A percentile compares a stretch with the other conserved stretches of the same genome.
phyloP scores from a whole-genome alignment of 306 rosid species.

The Trifolium dubium region DNA sequence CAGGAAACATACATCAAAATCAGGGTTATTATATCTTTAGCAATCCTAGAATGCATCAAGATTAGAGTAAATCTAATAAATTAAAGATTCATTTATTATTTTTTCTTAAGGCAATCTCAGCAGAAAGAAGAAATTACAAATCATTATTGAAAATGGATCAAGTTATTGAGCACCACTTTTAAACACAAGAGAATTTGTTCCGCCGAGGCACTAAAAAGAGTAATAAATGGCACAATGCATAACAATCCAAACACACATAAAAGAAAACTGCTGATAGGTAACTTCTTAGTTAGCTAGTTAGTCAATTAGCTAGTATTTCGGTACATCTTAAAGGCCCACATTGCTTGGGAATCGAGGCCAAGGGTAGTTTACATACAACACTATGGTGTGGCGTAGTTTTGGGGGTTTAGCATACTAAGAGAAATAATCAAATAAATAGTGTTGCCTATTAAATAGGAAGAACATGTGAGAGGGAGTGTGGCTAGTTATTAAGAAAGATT shows the following conservation, averaged over 20 bases:
- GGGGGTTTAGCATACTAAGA: neutral
- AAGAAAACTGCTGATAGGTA: constrained; percentile 17
- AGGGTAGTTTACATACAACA: too few relatives aligned
- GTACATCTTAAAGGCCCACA: too few relatives aligned
- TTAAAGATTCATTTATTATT: too few relatives aligned
- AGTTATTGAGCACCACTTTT: constrained; percentile 32
- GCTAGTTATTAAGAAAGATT: neutral
- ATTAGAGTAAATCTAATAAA: too few relatives aligned
- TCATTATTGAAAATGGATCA: constrained; percentile 13
- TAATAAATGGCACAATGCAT: constrained; percentile 3
- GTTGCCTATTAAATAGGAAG: neutral
- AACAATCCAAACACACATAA: constrained; percentile 14
- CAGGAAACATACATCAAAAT: constrained; percentile 11
- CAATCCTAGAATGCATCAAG: too few relatives aligned
- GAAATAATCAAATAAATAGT: neutral
- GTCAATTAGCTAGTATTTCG: neutral
- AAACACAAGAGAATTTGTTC: constrained; percentile 3
- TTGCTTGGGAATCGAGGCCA: too few relatives aligned
- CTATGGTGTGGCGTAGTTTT: neutral
- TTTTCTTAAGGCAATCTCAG: too few relatives aligned
- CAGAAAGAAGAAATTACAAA: neutral
- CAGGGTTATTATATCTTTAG: constrained; percentile 11
- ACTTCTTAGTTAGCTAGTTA: neutral
- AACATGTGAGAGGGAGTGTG: neutral
- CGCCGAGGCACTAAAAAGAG: neutral